Conservation (phyloP, 139 green algal genomes). For the Eudorina sp. region DNA sequence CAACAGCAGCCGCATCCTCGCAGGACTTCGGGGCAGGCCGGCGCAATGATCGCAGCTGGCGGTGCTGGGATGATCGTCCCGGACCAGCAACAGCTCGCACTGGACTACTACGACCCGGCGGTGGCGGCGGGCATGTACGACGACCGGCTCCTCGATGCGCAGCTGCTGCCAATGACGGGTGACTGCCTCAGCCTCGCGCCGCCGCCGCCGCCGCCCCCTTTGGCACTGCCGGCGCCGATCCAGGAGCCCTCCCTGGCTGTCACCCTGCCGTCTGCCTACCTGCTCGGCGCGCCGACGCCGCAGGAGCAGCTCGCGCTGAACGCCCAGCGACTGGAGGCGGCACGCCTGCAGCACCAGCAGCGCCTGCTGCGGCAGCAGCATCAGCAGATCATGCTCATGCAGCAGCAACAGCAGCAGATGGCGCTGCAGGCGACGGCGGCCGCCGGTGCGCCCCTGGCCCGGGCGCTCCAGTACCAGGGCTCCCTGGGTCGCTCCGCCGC, state of each 20-base stretch:
- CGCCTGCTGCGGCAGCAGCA: background rate
- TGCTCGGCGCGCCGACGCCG: background rate
- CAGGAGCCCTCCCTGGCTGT: background rate
- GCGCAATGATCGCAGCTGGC: too few species aligned
- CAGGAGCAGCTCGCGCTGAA: background rate
- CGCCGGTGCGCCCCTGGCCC: background rate
- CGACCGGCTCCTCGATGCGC: background rate
- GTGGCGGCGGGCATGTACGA: background rate
- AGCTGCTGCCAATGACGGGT: background rate
- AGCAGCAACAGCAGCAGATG: background rate
- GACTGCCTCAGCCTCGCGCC: background rate
- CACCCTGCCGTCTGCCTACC: constrained; percentile 12
- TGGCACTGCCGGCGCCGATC: background rate
- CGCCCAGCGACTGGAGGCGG: background rate
- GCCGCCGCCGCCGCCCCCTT: background rate
- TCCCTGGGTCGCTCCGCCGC: background rate
- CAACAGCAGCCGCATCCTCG: background rate
- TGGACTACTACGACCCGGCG: background rate
- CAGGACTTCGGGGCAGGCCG: too few species aligned
- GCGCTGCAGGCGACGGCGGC: background rate
- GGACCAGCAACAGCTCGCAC: background rate
- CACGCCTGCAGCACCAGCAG: background rate
- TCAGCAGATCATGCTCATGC: background rate
- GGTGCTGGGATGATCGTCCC: background rate
- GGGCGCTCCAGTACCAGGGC: background rate